A percentile compares a stretch with the other conserved stretches of the same genome.
Conservation (phyloP, 345 rosid genomes). For the Salix exigua region DNA sequence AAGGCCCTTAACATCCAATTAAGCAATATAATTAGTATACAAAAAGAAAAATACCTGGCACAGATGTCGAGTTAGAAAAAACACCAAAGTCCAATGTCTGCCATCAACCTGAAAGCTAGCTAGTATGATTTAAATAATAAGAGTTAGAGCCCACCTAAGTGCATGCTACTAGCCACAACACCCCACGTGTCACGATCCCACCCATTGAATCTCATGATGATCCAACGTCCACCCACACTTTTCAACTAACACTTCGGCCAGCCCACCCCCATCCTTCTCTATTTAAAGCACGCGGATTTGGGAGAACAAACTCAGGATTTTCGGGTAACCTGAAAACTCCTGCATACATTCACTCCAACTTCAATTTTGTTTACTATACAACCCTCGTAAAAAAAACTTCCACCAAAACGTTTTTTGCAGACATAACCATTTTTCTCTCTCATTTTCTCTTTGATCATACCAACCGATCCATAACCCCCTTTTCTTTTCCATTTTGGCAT, state of each 20-base stretch:
- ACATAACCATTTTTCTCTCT: no score
- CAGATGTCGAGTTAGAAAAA: no score
- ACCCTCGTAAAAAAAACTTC: neutral
- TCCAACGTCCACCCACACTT: slow-evolving; percentile 28
- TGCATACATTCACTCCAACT: neutral
- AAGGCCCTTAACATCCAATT: neutral
- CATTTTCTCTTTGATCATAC: neutral
- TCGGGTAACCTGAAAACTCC: slow-evolving; percentile 23
- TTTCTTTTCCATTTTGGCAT: neutral
- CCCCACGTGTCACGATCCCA: slow-evolving; percentile 16
- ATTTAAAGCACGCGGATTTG: slow-evolving; percentile 21
- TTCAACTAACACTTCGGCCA: slow-evolving; percentile 42
- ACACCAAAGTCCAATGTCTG: no score
- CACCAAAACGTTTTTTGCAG: neutral
- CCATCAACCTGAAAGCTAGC: no score
- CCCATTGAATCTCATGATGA: neutral
- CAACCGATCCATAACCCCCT: neutral
- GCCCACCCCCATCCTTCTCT: slow-evolving; percentile 20
- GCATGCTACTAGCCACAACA: neutral
- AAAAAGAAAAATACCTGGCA: no score
- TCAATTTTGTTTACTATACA: no score
- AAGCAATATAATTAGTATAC: no score
- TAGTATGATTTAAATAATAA: neutral
- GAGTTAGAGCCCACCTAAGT: neutral
- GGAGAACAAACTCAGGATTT: slow-evolving; percentile 18